Base-by-base conservation (phyloP, 768 basidiomycete genomes). In the Kwoniella dejecticola region DNA sequence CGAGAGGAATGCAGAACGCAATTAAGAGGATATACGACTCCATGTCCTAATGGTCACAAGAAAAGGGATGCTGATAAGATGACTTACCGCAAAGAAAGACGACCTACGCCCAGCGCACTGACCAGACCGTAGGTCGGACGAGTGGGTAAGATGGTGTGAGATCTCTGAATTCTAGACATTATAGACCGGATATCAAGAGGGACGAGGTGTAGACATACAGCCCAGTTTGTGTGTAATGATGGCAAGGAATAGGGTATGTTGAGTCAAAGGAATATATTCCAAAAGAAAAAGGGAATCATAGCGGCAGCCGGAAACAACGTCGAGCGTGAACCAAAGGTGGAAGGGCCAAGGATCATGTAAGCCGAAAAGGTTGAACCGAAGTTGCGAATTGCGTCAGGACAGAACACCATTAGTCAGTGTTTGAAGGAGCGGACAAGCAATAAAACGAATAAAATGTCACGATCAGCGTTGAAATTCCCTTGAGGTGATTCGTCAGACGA, bases 371-470 rank as follows among this genome's bases (percentile, higher is more conserved):
- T n/a, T n/a, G n/a, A n/a, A n/a, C n/a, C n/a, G n/a, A n/a, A n/a
- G n/a, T n/a, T n/a, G n/a, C n/a, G n/a, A n/a, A n/a, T n/a, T n/a
- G n/a, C n/a, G n/a, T n/a, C n/a, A n/a, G n/a, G n/a, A n/a, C n/a
- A n/a, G n/a, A n/a, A n/a, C n/a, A n/a, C n/a, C n/a, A n/a, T n/a
- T n/a, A n/a, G n/a, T n/a, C n/a, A n/a, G n/a, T n/a, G n/a, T n/a
- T n/a, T n/a, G n/a, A n/a, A n/a, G n/a, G n/a, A n/a, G n/a, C n/a
- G n/a, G n/a, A n/a, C n/a, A n/a, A n/a, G n/a, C n/a, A n/a, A n/a
- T n/a, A n/a, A n/a, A n/a, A n/a, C n/a, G n/a, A n/a, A 45, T 11
- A 45, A 21, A 47, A 47, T 47, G 21, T 47, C 27, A 47, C 46
- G 46, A 47, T 47, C 46, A 47, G 46, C 24, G n/a, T 6, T 47